Percentiles rank a stretch among this genome's conserved stretches.
phyloP scores from a whole-genome alignment of 2,329 filamentous ascomycete species.

The Sphaerostilbella broomeana region DNA sequence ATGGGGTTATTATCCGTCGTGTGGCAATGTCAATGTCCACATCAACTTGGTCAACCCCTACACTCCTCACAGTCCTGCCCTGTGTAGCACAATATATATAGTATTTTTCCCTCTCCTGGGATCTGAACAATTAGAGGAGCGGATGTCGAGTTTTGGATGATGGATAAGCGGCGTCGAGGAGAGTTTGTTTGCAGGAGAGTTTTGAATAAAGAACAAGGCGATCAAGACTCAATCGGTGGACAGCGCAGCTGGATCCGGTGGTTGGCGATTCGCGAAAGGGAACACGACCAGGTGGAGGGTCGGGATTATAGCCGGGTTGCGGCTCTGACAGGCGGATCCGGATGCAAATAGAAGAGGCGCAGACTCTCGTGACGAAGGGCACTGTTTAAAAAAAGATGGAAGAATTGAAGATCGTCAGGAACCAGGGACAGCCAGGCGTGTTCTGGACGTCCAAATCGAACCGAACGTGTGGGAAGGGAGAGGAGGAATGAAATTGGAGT shows the following conservation, averaged over 20 bases:
- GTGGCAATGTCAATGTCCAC: too few species aligned
- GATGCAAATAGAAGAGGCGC: too few species aligned
- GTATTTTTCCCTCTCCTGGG: too few species aligned
- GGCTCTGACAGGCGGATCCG: constrained; percentile 4
- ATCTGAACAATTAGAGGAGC: too few species aligned
- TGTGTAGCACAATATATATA: too few species aligned
- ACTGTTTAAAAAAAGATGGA: constrained; percentile 1
- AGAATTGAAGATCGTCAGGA: constrained; percentile 14
- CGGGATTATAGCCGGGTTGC: constrained; percentile 8
- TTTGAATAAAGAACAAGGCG: constrained; percentile 19
- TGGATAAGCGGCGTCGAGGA: constrained; percentile 10
- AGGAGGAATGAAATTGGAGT: constrained; percentile 20
- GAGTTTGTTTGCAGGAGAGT: constrained; percentile 9
- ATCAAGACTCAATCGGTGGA: constrained; percentile 33
- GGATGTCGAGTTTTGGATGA: too few species aligned
- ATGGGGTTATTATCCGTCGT: too few species aligned
- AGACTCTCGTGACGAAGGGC: too few species aligned
- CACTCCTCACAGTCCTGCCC: too few species aligned
- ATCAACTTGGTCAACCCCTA: too few species aligned
- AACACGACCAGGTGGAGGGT: constrained; percentile 16
- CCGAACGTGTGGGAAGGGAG: constrained; percentile 16
- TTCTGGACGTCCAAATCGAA: constrained; percentile 13
- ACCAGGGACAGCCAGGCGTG: constrained; percentile 12
- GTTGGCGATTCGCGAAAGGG: constrained; percentile 16
- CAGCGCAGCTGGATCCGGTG: constrained; percentile 49